Evolutionary conservation across 2,329 filamentous ascomycete genomes (phyloP).

Genomic region (Stemphylium vesicarium): DNA sequence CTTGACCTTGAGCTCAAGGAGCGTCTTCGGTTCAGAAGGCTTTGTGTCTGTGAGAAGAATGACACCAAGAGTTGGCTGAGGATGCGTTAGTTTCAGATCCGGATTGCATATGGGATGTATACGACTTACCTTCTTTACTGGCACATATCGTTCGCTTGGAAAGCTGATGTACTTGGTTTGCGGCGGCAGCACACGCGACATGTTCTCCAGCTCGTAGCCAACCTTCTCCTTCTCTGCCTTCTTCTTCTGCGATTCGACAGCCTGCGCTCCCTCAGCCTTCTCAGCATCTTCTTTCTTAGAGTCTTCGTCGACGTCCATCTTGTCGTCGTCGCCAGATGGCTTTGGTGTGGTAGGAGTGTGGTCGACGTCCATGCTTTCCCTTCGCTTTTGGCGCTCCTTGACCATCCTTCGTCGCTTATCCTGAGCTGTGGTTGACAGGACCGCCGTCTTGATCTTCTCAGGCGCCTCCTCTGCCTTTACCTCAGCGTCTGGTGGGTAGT

Average conservation of each 20-base stretch:
- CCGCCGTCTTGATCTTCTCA: slow-evolving; percentile 91
- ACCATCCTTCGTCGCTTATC: slow-evolving; percentile 93
- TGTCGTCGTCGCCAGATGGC: slow-evolving; percentile 69
- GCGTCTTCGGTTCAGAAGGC: slow-evolving; percentile 76
- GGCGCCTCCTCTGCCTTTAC: slow-evolving; percentile 93
- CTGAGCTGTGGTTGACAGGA: slow-evolving; percentile 94
- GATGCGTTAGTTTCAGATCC: slow-evolving; percentile 24
- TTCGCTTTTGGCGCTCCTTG: slow-evolving; percentile 87
- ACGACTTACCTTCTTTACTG: slow-evolving; percentile 78
- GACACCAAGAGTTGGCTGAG: slow-evolving; percentile 87
- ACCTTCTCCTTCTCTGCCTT: slow-evolving; percentile 95
- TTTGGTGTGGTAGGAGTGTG: slow-evolving; percentile 77
- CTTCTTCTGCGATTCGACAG: slow-evolving; percentile 74
- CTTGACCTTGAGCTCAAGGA: slow-evolving; percentile 92
- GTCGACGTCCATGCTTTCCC: slow-evolving; percentile 96
- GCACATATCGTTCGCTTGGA: slow-evolving; percentile 86
- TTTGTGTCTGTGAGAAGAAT: slow-evolving; percentile 87
- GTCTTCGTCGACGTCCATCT: slow-evolving; percentile 76
- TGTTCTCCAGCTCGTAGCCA: slow-evolving; percentile 94
- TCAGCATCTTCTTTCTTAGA: slow-evolving; percentile 52
- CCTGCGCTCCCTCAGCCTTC: slow-evolving; percentile 60
- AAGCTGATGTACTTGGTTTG: slow-evolving; percentile 98
- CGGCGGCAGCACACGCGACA: slow-evolving; percentile 89
- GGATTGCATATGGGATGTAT: not conserved
- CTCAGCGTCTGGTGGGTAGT: slow-evolving; percentile 96